A percentile compares a stretch with the other conserved stretches of the same genome.
Evolutionary conservation across 176 grass and related monocot genomes (phyloP).

Genomic region (Ampelocalamus luodianensis): DNA sequence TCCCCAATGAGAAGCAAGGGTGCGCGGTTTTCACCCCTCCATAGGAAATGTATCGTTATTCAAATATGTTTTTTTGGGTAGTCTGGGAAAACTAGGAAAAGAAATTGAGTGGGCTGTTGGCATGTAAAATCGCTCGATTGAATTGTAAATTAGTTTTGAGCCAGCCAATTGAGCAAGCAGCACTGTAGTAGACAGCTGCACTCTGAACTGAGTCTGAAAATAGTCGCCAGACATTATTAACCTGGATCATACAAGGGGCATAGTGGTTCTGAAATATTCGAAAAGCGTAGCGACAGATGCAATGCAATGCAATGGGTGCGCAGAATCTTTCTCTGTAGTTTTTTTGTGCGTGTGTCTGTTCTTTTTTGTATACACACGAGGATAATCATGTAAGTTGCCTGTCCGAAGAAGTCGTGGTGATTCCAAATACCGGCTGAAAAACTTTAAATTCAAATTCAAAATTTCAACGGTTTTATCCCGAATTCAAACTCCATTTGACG

Average conservation of each 20-base stretch:
- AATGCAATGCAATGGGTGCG: too few species aligned
- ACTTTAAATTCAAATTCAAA: too few species aligned
- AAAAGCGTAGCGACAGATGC: background rate
- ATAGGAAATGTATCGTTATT: too few species aligned
- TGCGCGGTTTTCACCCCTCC: too few species aligned
- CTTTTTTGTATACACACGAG: background rate
- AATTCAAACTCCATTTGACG: too few species aligned
- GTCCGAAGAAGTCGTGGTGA: background rate
- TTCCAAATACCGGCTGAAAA: too few species aligned
- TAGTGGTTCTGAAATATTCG: too few species aligned
- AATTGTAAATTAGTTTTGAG: conserved; percentile 58
- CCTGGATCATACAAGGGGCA: background rate
- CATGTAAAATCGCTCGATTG: conserved; percentile 41
- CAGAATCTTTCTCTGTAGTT: too few species aligned
- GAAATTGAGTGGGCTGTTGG: conserved; percentile 25
- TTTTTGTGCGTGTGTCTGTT: too few species aligned
- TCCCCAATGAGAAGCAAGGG: conserved; percentile 20
- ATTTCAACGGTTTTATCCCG: too few species aligned
- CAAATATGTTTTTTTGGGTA: conserved; percentile 4
- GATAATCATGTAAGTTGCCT: background rate
- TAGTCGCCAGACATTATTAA: background rate
- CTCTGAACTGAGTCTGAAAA: background rate
- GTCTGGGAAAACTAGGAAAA: background rate
- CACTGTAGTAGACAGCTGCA: conserved; percentile 22
- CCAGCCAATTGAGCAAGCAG: conserved; percentile 21